Conservation (phyloP, 2,329 filamentous ascomycete species). For the Thielaviopsis cerberus region DNA sequence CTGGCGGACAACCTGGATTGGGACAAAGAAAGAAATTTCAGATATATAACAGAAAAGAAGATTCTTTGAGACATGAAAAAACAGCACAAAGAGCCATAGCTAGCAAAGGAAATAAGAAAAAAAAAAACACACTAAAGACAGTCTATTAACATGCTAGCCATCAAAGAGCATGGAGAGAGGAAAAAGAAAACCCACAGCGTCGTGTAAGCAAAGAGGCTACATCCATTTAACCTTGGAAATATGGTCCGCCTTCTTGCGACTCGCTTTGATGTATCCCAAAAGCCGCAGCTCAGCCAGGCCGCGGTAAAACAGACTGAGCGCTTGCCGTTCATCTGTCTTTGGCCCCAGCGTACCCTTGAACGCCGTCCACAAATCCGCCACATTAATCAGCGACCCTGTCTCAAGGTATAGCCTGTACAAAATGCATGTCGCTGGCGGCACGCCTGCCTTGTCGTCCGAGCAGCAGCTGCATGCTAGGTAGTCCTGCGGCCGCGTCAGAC, state of each 20-base stretch:
- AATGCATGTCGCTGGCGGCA: conserved; percentile 49
- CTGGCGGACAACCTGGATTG: not conserved
- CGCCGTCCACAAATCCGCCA: conserved; percentile 61
- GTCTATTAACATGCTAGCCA: not conserved
- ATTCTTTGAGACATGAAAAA: not conserved
- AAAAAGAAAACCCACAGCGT: not conserved
- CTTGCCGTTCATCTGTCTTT: conserved; percentile 30
- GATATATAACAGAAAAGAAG: not conserved
- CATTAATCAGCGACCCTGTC: conserved; percentile 58
- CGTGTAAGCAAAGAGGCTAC: conserved; percentile 16
- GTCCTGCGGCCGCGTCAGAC: conserved; percentile 53
- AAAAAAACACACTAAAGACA: not conserved
- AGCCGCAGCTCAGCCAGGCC: conserved; percentile 68
- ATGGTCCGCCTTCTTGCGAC: conserved; percentile 82
- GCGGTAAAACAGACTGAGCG: conserved; percentile 64
- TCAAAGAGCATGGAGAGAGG: not conserved
- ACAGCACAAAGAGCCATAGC: not conserved
- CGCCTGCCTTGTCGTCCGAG: conserved; percentile 16
- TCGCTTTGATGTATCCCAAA: conserved; percentile 74
- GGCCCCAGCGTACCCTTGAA: conserved; percentile 46
- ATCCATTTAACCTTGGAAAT: conserved; percentile 77
- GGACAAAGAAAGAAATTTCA: not conserved
- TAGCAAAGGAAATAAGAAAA: not conserved
- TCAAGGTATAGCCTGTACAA: conserved; percentile 66
- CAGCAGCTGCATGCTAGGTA: conserved; percentile 62